These are phyloP conservation scores for Mucor circinelloides DNA, from an alignment of 371 early-diverging fungal genomes.

Conservation along the genomic window DNA sequence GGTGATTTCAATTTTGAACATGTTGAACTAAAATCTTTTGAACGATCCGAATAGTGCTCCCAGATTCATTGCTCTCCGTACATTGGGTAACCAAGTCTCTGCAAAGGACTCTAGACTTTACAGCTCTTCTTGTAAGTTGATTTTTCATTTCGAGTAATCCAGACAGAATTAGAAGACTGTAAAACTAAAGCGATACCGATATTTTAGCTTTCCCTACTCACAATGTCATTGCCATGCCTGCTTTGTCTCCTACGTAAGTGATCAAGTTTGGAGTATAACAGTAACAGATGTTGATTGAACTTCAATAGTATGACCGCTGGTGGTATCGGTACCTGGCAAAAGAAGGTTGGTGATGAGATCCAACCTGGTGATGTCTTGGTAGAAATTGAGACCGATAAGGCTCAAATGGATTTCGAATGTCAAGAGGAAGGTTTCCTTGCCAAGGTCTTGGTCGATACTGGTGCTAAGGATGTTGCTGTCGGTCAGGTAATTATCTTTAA, in stretches of 20 bases:
- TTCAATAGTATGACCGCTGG: conserved; percentile 87
- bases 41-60: conserved; percentile 30
- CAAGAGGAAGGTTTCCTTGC: conserved; percentile 98
- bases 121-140: conserved; percentile 63
- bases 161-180: background rate
- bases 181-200: background rate
- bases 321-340: conserved; percentile 95
- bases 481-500: conserved; percentile 53
- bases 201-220: conserved; percentile 80
- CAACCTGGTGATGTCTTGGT: conserved; percentile 95
- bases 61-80: conserved; percentile 52
- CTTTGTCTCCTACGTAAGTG: conserved; percentile 92
- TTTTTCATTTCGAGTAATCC: background rate
- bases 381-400: conserved; percentile 99
- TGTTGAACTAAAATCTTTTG: background rate
- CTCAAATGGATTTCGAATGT: conserved; percentile 99
- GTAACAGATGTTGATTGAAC: background rate
- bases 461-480: conserved; percentile 86
- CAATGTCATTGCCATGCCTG: conserved; percentile 95
- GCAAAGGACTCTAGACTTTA: conserved; percentile 50
- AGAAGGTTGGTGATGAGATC: conserved; percentile 93
- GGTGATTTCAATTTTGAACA: background rate
- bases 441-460: conserved; percentile 86
- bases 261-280: background rate
- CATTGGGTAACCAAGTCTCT: conserved; percentile 35